Conservation (phyloP, 345 rosid species). For the Heritiera fomes region DNA sequence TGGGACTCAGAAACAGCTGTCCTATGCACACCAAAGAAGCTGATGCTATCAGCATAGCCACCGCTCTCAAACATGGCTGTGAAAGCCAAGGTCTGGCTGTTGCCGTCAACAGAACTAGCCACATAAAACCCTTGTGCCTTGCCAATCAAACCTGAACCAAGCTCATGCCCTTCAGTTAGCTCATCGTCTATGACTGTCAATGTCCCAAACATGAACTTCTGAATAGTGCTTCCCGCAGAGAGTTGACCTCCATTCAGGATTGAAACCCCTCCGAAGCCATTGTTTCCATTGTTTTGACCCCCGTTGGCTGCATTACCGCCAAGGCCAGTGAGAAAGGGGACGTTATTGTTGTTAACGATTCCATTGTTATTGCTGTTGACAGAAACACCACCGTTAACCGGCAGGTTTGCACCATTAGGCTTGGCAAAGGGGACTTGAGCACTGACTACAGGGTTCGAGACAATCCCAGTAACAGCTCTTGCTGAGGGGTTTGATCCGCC, state of each 20-base stretch:
- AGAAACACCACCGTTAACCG: slow-evolving; percentile 60
- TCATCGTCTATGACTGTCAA: slow-evolving; percentile 79
- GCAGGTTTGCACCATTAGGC: slow-evolving; percentile 76
- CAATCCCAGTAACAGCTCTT: slow-evolving; percentile 71
- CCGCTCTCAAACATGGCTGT: slow-evolving; percentile 74
- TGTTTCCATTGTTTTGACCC: slow-evolving; percentile 52
- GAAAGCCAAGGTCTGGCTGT: slow-evolving; percentile 71
- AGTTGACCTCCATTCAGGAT: slow-evolving; percentile 55
- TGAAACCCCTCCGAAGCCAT: slow-evolving; percentile 43
- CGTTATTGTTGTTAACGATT: slow-evolving; percentile 69
- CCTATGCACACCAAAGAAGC: slow-evolving; percentile 75
- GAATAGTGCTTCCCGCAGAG: slow-evolving; percentile 50
- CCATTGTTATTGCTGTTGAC: slow-evolving; percentile 64
- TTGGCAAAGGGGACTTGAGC: slow-evolving; percentile 85
- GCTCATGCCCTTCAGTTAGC: slow-evolving; percentile 68
- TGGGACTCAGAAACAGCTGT: slow-evolving; percentile 75
- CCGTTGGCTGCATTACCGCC: slow-evolving; percentile 58
- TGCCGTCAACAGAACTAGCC: slow-evolving; percentile 75
- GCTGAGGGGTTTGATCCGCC: slow-evolving; percentile 77
- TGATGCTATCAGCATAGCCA: slow-evolving; percentile 68
- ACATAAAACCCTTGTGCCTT: slow-evolving; percentile 85
- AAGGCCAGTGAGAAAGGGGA: slow-evolving; percentile 78
- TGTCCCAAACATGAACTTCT: slow-evolving; percentile 82
- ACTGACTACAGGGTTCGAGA: slow-evolving; percentile 54
- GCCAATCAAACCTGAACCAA: slow-evolving; percentile 65